phyloP scores from a whole-genome alignment of 208 protist species.

The Leishmania mexicana region DNA sequence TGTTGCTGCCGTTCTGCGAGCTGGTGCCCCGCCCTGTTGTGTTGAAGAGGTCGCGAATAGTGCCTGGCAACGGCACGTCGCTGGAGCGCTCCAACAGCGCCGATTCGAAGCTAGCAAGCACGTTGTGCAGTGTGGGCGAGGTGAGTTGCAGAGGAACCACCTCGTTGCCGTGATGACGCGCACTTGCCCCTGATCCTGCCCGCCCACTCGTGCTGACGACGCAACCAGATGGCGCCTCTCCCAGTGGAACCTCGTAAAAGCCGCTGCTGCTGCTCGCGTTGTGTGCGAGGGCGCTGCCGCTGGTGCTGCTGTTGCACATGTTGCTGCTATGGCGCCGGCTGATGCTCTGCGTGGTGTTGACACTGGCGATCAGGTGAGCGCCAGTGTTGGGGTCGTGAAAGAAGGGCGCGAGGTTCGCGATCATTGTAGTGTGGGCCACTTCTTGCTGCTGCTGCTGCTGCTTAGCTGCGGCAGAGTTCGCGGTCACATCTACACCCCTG shows the following conservation, averaged over 20 bases:
- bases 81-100: slow-evolving; percentile 16
- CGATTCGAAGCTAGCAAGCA: slow-evolving; percentile 30
- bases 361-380: neutral
- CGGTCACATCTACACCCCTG: neutral
- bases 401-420: neutral
- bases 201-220: neutral
- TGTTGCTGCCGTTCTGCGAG: neutral
- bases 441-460: neutral
- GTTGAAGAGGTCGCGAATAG: neutral
- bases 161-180: neutral
- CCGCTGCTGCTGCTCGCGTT: neutral
- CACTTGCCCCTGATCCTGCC: neutral
- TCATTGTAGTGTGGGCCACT: neutral
- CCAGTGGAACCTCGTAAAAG: neutral
- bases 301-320: neutral
- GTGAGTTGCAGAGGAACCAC: slow-evolving; percentile 25
- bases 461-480: slow-evolving; percentile 4
- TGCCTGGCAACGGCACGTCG: neutral
- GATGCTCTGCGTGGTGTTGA: neutral
- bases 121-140: slow-evolving; percentile 18
- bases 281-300: neutral
- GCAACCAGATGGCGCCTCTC: neutral
- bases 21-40: neutral
- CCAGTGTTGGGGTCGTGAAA: neutral
- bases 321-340: neutral